These are phyloP conservation scores for Phytopythium boreale DNA, from an alignment of 352 stramenopile genomes.

Conservation along the genomic window DNA sequence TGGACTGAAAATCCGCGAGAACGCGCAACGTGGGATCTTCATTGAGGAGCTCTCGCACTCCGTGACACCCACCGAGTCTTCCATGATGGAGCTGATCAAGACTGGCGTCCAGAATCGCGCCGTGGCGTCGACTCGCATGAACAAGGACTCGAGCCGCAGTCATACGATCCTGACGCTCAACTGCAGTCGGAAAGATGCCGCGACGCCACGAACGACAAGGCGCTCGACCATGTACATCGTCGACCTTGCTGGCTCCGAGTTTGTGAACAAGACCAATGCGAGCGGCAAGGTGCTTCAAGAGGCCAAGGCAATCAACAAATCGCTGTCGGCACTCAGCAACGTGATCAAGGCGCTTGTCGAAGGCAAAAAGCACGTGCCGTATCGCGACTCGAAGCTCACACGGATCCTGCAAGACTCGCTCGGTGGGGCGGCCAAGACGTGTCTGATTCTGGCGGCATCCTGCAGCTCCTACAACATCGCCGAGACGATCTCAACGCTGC, in stretches of 20 bases:
- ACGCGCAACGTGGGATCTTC: conserved; percentile 60
- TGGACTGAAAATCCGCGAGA: conserved; percentile 75
- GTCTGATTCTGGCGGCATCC: conserved; percentile 93
- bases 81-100: conserved; percentile 67
- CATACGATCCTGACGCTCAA: conserved; percentile 72
- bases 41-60: conserved; percentile 72
- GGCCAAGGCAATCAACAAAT: conserved; percentile 87
- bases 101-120: conserved; percentile 58
- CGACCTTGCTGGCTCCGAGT: conserved; percentile 81
- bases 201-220: conserved; percentile 25
- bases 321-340: conserved; percentile 78
- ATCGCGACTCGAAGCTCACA: conserved; percentile 85
- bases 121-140: conserved; percentile 86
- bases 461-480: conserved; percentile 79
- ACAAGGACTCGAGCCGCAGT: conserved; percentile 85
- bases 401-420: conserved; percentile 88
- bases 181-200: conserved; percentile 20
- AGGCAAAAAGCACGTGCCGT: conserved; percentile 69
- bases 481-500: conserved; percentile 76
- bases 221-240: conserved; percentile 79
- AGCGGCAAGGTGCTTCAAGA: conserved; percentile 78
- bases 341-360: conserved; percentile 83
- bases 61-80: conserved; percentile 24
- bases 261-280: conserved; percentile 82
- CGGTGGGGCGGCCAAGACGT: conserved; percentile 92